Evolutionary conservation across 2,329 filamentous ascomycete species (phyloP).

Genomic region (Aspergillus spinulosporus): DNA sequence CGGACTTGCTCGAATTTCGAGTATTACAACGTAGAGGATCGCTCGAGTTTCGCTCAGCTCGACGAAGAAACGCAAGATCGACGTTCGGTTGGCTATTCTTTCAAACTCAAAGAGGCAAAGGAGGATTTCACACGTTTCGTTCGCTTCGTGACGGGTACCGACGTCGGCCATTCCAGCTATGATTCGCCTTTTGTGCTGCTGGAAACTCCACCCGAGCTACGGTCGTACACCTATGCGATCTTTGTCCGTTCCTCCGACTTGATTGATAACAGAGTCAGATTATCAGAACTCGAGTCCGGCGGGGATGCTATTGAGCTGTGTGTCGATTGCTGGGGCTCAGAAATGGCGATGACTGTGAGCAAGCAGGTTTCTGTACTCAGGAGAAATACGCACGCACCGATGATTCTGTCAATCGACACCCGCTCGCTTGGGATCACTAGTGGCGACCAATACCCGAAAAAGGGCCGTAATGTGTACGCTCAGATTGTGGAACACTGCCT

Average conservation of each 20-base stretch:
- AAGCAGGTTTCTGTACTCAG: constrained; percentile 60
- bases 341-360: constrained; percentile 53
- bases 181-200: constrained; percentile 63
- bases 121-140: constrained; percentile 63
- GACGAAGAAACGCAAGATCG: constrained; percentile 45
- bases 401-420: constrained; percentile 58
- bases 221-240: constrained; percentile 50
- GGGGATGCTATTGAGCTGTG: constrained; percentile 63
- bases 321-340: constrained; percentile 58
- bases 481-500: constrained; percentile 42
- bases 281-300: constrained; percentile 57
- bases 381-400: constrained; percentile 57
- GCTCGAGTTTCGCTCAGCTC: constrained; percentile 28
- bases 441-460: constrained; percentile 13
- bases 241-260: constrained; percentile 41
- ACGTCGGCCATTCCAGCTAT: constrained; percentile 53
- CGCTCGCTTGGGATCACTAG: constrained; percentile 21
- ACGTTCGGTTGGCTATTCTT: constrained; percentile 48
- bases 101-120: constrained; percentile 55
- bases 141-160: constrained; percentile 57
- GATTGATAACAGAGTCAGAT: constrained; percentile 38
- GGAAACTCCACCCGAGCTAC: constrained; percentile 59
- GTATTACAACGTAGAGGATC: constrained; percentile 52
- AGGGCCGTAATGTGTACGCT: constrained; percentile 30
- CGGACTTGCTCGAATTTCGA: constrained; percentile 50